Evolutionary conservation across 2,329 filamentous ascomycete genomes (phyloP), one percentile per base, ranked within the genome.

Genomic region (Dactylellina sp.): DNA sequence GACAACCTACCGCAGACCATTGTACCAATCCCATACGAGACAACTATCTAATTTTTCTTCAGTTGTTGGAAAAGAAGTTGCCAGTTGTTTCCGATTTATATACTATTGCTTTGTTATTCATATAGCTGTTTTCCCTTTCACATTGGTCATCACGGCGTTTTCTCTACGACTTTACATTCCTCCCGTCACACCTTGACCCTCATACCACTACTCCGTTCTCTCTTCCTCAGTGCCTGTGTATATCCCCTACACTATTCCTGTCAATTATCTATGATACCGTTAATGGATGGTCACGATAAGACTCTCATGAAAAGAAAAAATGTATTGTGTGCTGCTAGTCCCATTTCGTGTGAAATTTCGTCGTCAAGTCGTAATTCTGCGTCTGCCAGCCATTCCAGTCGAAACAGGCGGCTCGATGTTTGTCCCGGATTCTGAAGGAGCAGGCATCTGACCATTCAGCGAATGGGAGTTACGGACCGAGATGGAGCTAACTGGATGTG

Each of bases 21-120:
- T 81, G 89, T 89, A 77, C 93, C 94, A 80, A 88, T 98, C 80
- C 85, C 95, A 81, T 99, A 98, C 89, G 95, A 98, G 88, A 99
- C 95, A 81, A 94, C 92, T 82, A 98, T 99, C 84, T 99, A 95
- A 89, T 81, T 75, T 47, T 68, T 65, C 32, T 32, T 47, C 20
- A 35, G 46, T 59, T 25, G 53, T 44, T 49, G 44, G 32, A 46
- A 55, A 49, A 70, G 40, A 55, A 28, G 37, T 56, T 55, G 24
- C n/a, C 56, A 44, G 50, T 71, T 76, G 66, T 71, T 55, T 53
- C 68, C 47, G 56, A 28, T 61, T 61, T 74, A 62, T 75, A 66
- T 75, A 66, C 40, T 75, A 56, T 28, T 32, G 9, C 28, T 63
- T 62, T 62, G 40, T 52, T 22, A 44, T 55, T 72, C 47, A 40